Base-by-base conservation (phyloP, 23 red algal species). In the Porphyridium purpureum region DNA sequence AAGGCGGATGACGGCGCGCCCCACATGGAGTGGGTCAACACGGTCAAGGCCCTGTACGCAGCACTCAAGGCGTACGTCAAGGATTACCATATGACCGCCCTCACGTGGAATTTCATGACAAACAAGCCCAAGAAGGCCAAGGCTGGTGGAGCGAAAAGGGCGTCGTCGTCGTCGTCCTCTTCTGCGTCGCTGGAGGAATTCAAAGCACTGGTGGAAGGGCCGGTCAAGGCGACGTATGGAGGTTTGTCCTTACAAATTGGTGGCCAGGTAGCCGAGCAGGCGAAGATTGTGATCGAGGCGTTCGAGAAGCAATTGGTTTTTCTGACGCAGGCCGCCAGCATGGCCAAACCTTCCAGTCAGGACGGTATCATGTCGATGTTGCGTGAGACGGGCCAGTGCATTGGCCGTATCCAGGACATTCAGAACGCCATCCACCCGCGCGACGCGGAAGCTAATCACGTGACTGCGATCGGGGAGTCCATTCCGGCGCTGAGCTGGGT, bases 21-120 rank as follows among this genome's bases (percentile, higher is more conserved):
- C 11, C 80, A 85, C 24, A 51, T 60, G 6, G 52, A 36, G 29
- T 85, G 69, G 69, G 80, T 64, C 14, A 52, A 35, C 27, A 24
- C 68, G 6, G 17, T 85, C 23, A 57, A 69, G 7, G 38, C 26
- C 21, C 33, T 85, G 32, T 75, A 52, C 40, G 47, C 40, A 19
- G 80, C 53, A 34, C 52, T 85, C 4, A 85, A 85, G 59, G 20
- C 31, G 7, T 85, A 75, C 36, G 80, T 85, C 29, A 85, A 85
- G 44, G 67, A 85, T 24, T 23, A 74, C 31, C 80, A 85, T 38
- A 85, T 68, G 7, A 61, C 64, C 38, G 42, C 55, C 3, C 55
- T 85, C 26, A 29, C 31, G 35, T 85, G 80, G 80, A 75, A 74
- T 0, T 29, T 34, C 31, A 52, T 66, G 4, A 60, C 38, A 44